Base-by-base conservation (phyloP, 331 rosid genomes). In the Dryas integrifolia region DNA sequence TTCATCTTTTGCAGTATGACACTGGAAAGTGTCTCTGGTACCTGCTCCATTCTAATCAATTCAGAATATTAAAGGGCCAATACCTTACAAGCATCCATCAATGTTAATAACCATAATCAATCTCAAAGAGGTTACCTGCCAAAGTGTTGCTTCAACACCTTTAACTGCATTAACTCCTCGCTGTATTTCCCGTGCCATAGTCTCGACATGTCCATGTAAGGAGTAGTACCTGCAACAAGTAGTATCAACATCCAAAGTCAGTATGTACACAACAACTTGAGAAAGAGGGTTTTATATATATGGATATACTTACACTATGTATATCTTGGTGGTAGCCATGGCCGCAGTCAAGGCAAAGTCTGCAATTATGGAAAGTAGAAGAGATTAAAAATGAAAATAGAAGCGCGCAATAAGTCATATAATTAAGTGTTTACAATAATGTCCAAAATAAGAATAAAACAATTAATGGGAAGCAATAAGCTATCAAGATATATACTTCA, bases 81-180 rank as follows among this genome's bases (percentile, higher is more conserved):
- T 65, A 53, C 50, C 51, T 58, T 40, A 50, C 24, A 43, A 10
- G 55, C 14, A 41, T 41, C 52, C 45, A 55, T 49, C 58, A 65
- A 21, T 44, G 59, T 35, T 57, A 12, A 67, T 30, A 70, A n/a
- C 12, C 47, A 26, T 64, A 10, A 40, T 56, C 40, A 16, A 44
- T 47, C 64, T 56, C 58, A 60, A 24, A 52, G 56, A 72, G 16
- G 55, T 72, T 86, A 90, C 97, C 93, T 83, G 83, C 96, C 96
- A 94, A 9, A 94, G 92, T 16, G 88, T 86, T 75, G 97, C 97
- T 80, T 94, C 92, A 63, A 89, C 97, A 75, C 96, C 97, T 77
- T 89, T 84, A 58, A 94, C 92, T 12, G 91, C 52, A 74, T 86
- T 85, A 60, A 96, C 98, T 18, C 98, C 96, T 76, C 81, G 86